Conservation (phyloP, 345 rosid genomes). For the Linum trigynum region DNA sequence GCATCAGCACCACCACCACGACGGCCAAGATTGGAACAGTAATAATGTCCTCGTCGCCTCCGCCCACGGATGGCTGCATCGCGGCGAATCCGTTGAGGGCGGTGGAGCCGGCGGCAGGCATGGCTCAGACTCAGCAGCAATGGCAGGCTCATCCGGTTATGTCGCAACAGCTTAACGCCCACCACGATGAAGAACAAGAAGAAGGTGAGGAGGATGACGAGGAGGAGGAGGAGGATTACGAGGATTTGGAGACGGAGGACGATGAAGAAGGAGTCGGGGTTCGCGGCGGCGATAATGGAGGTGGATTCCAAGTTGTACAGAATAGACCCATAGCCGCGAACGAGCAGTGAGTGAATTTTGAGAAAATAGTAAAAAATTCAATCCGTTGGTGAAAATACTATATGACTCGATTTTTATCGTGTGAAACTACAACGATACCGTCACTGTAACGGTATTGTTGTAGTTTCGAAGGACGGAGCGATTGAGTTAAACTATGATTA, state of each 20-base stretch:
- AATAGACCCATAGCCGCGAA: conserved; percentile 2
- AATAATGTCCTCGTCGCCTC: conserved; percentile 3
- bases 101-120: neutral
- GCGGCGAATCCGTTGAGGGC: neutral
- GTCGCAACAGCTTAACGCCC: neutral
- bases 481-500: too few relatives aligned
- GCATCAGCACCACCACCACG: neutral
- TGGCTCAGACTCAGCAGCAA: neutral
- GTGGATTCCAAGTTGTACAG: conserved; percentile 16
- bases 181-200: too few relatives aligned
- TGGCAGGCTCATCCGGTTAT: neutral
- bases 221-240: neutral
- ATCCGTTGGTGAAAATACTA: too few relatives aligned
- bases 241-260: conserved; percentile 3
- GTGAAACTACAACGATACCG: too few relatives aligned
- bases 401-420: too few relatives aligned
- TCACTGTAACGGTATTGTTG: too few relatives aligned
- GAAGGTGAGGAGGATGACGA: neutral
- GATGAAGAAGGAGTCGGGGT: conserved; percentile 16
- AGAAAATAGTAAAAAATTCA: neutral
- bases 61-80: neutral
- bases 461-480: too few relatives aligned
- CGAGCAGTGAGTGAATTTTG: conserved; percentile 8
- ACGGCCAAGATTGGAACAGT: too few relatives aligned
- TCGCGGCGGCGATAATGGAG: neutral